These are phyloP conservation scores for Mucor circinelloides DNA, from an alignment of 371 early-diverging fungal genomes.

Conservation along the genomic window DNA sequence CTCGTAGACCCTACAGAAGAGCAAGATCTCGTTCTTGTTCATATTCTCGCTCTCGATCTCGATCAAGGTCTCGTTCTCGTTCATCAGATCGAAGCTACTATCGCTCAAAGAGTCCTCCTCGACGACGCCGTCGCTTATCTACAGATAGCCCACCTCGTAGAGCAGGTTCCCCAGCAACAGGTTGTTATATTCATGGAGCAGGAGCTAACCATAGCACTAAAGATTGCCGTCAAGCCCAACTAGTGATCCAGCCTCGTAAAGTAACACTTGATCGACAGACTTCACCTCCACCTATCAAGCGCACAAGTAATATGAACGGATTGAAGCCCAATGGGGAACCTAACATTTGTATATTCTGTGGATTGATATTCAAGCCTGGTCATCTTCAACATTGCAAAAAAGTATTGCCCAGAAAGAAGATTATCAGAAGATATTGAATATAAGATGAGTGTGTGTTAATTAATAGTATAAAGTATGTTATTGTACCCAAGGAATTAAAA, in stretches of 20 bases:
- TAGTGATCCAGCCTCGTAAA: conserved; percentile 1
- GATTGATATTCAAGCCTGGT: conserved; percentile 5
- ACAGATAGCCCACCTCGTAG: neutral
- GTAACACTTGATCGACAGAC: neutral
- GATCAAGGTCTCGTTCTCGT: neutral
- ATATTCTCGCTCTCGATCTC: neutral
- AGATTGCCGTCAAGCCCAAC: conserved; percentile 10
- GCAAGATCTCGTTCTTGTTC: neutral
- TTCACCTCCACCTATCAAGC: neutral
- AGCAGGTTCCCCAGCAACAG: neutral
- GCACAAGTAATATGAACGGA: neutral
- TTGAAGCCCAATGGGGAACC: neutral
- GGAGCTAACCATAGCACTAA: neutral
- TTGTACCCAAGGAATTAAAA: too few species aligned
- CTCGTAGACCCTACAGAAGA: neutral
- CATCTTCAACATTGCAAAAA: conserved; percentile 1
- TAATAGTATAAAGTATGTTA: too few species aligned
- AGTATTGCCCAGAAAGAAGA: neutral
- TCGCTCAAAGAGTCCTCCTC: neutral
- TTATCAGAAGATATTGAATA: neutral
- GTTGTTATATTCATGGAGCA: conserved; percentile 6
- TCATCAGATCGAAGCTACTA: neutral
- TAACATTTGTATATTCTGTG: conserved; percentile 6
- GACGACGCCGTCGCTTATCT: neutral
- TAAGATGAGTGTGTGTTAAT: neutral